These are phyloP conservation scores for Stipa capillata DNA, from an alignment of 176 grass and related monocot species.

Conservation along the genomic window DNA sequence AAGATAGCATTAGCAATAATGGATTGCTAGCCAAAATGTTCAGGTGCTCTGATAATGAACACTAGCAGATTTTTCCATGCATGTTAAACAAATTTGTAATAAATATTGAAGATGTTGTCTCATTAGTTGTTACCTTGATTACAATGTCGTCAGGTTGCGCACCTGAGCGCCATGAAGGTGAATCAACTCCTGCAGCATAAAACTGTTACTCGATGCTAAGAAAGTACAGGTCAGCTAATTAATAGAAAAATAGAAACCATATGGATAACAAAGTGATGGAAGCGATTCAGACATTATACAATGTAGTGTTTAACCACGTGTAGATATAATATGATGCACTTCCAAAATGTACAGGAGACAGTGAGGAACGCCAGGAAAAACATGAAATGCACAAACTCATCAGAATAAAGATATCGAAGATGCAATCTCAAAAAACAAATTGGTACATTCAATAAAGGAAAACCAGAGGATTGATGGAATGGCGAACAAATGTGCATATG, in stretches of 20 bases:
- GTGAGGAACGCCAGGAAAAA: background rate
- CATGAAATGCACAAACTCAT: background rate
- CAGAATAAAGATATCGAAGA: background rate
- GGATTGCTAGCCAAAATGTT: background rate
- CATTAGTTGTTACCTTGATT: slow-evolving; percentile 69
- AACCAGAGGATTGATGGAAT: background rate
- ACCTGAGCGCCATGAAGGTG: slow-evolving; percentile 83
- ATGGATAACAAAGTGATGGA: background rate
- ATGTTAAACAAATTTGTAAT: background rate
- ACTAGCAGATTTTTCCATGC: background rate
- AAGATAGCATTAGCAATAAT: background rate
- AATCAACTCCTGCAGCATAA: slow-evolving; percentile 70
- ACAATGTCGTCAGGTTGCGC: slow-evolving; percentile 56
- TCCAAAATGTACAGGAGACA: background rate
- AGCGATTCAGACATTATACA: background rate
- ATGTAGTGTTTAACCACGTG: background rate
- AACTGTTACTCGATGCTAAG: slow-evolving; percentile 28
- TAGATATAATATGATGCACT: background rate
- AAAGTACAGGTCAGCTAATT: slow-evolving; percentile 11
- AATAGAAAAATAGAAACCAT: background rate
- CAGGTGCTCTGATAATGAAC: background rate
- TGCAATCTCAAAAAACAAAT: background rate
- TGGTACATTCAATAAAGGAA: background rate
- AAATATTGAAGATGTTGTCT: background rate
- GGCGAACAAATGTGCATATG: background rate